Evolutionary conservation across 108 stramenopile genomes (phyloP).

Genomic region (Nitzschia inconspicua): DNA sequence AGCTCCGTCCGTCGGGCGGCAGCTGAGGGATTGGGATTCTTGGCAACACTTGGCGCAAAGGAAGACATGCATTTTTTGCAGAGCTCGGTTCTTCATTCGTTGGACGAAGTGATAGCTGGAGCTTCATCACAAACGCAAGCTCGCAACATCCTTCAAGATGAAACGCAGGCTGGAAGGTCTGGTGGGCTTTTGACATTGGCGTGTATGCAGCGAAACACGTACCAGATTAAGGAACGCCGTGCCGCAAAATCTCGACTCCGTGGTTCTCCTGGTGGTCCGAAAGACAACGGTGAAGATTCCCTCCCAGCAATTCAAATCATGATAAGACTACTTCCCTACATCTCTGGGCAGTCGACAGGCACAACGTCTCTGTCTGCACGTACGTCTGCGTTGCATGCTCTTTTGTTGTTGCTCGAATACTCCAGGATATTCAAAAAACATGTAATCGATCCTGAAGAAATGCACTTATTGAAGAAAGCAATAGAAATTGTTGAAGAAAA

Average conservation of each 20-base stretch:
- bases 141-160: slow-evolving; percentile 37
- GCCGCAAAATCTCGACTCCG: slow-evolving; percentile 18
- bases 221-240: slow-evolving; percentile 22
- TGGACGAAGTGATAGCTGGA: slow-evolving; percentile 77
- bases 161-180: slow-evolving; percentile 56
- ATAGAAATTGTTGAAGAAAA: slow-evolving; percentile 73
- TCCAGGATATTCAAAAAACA: slow-evolving; percentile 32
- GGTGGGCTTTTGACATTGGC: slow-evolving; percentile 70
- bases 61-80: slow-evolving; percentile 83
- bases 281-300: slow-evolving; percentile 18
- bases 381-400: slow-evolving; percentile 69
- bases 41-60: slow-evolving; percentile 75
- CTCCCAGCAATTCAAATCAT: slow-evolving; percentile 76
- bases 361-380: slow-evolving; percentile 53
- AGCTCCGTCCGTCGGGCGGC: slow-evolving; percentile 67
- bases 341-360: slow-evolving; percentile 38
- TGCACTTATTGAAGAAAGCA: slow-evolving; percentile 67
- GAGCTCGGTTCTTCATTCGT: slow-evolving; percentile 70
- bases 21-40: slow-evolving; percentile 70
- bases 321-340: slow-evolving; percentile 72
- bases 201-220: slow-evolving; percentile 70
- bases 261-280: slow-evolving; percentile 4
- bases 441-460: slow-evolving; percentile 21
- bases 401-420: slow-evolving; percentile 66
- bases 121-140: slow-evolving; percentile 36